Percentiles rank a stretch among this genome's conserved stretches.
Conservation (phyloP, 176 grass and related monocot genomes). For the Stipa capillata region DNA sequence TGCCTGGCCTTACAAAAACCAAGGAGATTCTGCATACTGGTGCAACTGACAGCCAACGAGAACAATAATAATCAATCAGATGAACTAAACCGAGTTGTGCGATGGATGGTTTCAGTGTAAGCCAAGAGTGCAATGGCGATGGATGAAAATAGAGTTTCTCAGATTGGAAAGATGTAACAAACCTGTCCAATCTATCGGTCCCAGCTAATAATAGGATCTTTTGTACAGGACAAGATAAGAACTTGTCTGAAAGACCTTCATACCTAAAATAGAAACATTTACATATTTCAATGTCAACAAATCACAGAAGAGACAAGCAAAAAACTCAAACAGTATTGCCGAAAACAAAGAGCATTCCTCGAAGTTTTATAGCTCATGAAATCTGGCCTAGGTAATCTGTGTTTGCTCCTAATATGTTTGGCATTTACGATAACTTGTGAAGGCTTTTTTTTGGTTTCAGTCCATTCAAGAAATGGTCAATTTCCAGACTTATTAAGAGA, state of each 20-base stretch:
- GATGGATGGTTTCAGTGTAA: neutral
- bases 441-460: neutral
- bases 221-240: conserved; percentile 89
- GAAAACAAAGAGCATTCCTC: neutral
- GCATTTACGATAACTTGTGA: neutral
- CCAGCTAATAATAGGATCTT: conserved; percentile 92
- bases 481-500: neutral
- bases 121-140: neutral
- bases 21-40: neutral
- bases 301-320: neutral
- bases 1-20: neutral
- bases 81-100: neutral
- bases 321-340: neutral
- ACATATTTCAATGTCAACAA: neutral
- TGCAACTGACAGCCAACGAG: neutral
- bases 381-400: neutral
- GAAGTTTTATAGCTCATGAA: neutral
- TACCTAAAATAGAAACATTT: conserved; percentile 60
- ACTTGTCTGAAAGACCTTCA: conserved; percentile 96
- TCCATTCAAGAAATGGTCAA: neutral
- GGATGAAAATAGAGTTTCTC: neutral
- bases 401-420: neutral
- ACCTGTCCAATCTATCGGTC: conserved; percentile 97
- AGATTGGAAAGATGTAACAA: conserved; percentile 15
- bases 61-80: neutral